These are phyloP conservation scores for Colletotrichum tropicicola DNA, from an alignment of 2,329 filamentous ascomycete species.

Conservation along the genomic window DNA sequence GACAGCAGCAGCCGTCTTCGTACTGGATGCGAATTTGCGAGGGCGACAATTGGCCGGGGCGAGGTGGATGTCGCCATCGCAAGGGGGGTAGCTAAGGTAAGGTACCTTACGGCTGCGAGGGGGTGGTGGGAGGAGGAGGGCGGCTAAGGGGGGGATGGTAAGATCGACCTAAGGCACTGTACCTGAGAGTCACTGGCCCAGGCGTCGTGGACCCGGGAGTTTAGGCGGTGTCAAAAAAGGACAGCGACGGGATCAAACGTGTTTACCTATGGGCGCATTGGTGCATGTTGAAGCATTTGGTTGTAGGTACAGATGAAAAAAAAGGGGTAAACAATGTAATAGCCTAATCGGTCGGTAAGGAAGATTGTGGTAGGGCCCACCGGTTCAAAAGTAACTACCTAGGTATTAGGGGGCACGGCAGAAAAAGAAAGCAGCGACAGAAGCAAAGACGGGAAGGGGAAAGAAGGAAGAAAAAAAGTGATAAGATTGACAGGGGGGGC, in stretches of 20 bases:
- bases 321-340: not conserved
- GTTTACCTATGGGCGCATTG: not conserved
- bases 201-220: not conserved
- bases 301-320: not conserved
- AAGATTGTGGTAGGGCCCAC: too few relatives aligned
- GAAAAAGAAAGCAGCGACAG: not conserved
- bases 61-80: constrained; percentile 24
- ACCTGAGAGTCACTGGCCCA: not conserved
- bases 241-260: not conserved
- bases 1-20: not conserved
- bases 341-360: too few relatives aligned
- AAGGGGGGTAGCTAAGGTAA: not conserved
- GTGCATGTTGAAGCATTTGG: not conserved
- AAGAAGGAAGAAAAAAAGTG: not conserved
- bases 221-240: not conserved
- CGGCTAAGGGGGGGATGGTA: too few relatives aligned
- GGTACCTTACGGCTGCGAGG: too few relatives aligned
- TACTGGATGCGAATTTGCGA: not conserved
- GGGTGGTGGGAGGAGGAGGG: too few relatives aligned
- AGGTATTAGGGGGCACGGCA: not conserved
- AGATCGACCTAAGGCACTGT: too few relatives aligned
- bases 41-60: constrained; percentile 4
- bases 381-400: too few relatives aligned
- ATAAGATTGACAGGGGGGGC: constrained; percentile 15
- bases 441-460: not conserved